Evolutionary conservation across 2,329 filamentous ascomycete genomes (phyloP).

Genomic region (Rhinocladiella similis): DNA sequence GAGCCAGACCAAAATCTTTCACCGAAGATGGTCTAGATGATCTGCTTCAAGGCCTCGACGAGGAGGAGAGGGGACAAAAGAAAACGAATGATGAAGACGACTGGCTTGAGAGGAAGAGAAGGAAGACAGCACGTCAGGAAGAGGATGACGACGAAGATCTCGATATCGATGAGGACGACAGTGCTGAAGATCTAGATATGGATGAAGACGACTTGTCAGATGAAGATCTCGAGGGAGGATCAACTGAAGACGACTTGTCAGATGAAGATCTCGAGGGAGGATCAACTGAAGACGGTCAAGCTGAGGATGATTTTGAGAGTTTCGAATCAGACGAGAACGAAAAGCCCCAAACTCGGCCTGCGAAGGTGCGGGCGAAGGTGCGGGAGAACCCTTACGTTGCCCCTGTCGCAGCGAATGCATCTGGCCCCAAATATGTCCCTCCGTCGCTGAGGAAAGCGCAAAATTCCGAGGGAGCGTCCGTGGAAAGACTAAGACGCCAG

Average conservation of each 20-base stretch:
- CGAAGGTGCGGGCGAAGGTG: conserved; percentile 42
- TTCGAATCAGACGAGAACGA: conserved; percentile 40
- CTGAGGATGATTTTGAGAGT: conserved; percentile 37
- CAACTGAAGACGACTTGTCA: conserved; percentile 5
- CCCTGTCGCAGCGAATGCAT: conserved; percentile 51
- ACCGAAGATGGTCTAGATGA: conserved; percentile 82
- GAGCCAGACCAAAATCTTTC: conserved; percentile 70
- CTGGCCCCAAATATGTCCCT: conserved; percentile 76
- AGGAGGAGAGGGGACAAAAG: conserved; percentile 49
- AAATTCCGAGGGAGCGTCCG: conserved; percentile 64
- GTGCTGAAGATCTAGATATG: conserved; percentile 40
- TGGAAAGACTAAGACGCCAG: conserved; percentile 72
- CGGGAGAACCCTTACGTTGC: conserved; percentile 89
- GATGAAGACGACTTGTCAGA: conserved; percentile 24
- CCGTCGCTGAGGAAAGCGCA: conserved; percentile 72
- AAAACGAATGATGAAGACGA: conserved; percentile 62
- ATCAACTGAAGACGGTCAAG: conserved; percentile 27
- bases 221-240: neutral
- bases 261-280: neutral
- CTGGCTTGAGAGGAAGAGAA: conserved; percentile 50
- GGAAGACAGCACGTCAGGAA: conserved; percentile 31
- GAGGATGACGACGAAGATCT: conserved; percentile 32
- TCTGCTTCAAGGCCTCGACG: conserved; percentile 68
- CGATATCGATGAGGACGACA: conserved; percentile 23
- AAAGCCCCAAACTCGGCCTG: conserved; percentile 38